phyloP scores from a whole-genome alignment of 148 eudicot species.

The Polygonum aviculare region DNA sequence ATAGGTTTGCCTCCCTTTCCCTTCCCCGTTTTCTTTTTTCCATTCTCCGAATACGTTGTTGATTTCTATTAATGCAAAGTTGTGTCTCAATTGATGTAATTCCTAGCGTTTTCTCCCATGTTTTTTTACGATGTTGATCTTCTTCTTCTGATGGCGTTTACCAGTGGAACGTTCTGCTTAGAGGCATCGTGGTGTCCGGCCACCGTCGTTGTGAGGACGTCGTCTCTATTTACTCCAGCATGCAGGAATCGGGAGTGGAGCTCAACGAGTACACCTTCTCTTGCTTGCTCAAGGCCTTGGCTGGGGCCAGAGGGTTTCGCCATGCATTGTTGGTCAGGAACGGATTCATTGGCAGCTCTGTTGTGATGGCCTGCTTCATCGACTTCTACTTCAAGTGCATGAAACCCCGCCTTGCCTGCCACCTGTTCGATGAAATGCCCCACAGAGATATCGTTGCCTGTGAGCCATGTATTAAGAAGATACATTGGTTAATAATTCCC shows the following conservation, averaged over 20 bases:
- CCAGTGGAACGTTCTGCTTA: constrained; percentile 85
- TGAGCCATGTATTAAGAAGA: no score
- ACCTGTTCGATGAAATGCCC: constrained; percentile 53
- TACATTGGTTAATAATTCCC: no score
- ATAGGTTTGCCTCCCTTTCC: no score
- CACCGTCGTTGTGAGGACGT: constrained; percentile 35
- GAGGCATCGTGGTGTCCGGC: constrained; percentile 75
- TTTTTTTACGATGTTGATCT: no score
- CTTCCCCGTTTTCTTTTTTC: no score
- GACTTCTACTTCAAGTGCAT: constrained; percentile 93
- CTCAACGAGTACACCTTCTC: constrained; percentile 71
- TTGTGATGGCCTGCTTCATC: constrained; percentile 60
- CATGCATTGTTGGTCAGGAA: constrained; percentile 69
- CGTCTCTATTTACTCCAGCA: constrained; percentile 29
- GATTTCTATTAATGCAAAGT: no score
- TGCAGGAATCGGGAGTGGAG: constrained; percentile 71
- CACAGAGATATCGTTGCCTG: constrained; percentile 76
- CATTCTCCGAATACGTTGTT: no score
- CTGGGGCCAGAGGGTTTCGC: constrained; percentile 48
- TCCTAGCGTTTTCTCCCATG: no score
- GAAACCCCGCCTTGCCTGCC: constrained; percentile 57
- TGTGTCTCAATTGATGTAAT: no score
- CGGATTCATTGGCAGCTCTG: constrained; percentile 44
- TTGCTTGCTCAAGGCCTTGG: constrained; percentile 82
- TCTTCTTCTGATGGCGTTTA: constrained; percentile 32